Conservation (phyloP, 352 stramenopile genomes). For the Phytophthora foliorum region DNA sequence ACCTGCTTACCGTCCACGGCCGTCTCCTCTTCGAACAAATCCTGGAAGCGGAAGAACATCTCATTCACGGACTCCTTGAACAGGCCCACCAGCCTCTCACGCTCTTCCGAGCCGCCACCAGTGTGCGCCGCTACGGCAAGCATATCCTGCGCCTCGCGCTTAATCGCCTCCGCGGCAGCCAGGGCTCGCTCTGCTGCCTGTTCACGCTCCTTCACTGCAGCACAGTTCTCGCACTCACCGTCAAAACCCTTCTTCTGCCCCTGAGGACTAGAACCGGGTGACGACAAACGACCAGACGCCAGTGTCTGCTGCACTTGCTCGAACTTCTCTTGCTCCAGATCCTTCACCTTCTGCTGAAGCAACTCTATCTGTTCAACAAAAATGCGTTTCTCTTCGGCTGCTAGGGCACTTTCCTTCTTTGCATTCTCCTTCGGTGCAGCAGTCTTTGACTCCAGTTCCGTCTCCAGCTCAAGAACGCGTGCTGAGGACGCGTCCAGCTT, state of each 20-base stretch:
- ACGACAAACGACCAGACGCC: constrained; percentile 38
- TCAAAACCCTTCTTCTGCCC: constrained; percentile 18
- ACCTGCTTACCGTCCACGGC: constrained; percentile 76
- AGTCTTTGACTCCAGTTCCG: constrained; percentile 24
- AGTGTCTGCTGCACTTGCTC: constrained; percentile 53
- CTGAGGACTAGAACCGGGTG: constrained; percentile 33
- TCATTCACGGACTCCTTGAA: constrained; percentile 87
- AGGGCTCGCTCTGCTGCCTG: constrained; percentile 56
- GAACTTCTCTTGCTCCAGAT: constrained; percentile 65
- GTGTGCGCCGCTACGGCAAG: constrained; percentile 37
- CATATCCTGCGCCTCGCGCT: constrained; percentile 68
- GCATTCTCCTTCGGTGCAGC: constrained; percentile 5
- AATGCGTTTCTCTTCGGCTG: constrained; percentile 65
- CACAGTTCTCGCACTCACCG: constrained; percentile 37
- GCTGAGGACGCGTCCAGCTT: constrained; percentile 41
- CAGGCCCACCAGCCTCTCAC: constrained; percentile 54
- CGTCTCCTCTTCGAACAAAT: constrained; percentile 78
- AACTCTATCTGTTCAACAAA: constrained; percentile 64
- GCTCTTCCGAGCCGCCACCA: constrained; percentile 30
- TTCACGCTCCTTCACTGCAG: constrained; percentile 44
- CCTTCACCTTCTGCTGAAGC: constrained; percentile 62
- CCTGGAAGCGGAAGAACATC: constrained; percentile 87
- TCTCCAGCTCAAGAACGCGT: constrained; percentile 49
- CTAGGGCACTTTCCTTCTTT: constrained; percentile 27
- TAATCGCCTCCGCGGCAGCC: constrained; percentile 58